Base-by-base conservation (phyloP, 768 basidiomycete species). In the Serendipita sp. region DNA sequence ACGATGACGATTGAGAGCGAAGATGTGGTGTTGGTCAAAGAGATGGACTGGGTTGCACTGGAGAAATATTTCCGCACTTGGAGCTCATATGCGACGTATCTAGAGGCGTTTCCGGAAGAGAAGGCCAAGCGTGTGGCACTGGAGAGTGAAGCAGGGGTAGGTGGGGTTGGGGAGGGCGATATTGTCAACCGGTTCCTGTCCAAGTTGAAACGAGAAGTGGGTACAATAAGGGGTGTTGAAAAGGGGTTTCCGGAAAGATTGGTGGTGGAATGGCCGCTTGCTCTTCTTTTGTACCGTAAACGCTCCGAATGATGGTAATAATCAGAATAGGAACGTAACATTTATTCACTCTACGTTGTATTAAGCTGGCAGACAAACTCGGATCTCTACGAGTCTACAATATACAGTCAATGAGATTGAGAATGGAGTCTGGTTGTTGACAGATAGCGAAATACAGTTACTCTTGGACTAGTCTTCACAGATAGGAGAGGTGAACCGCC, bases 61-160 rank as follows among this genome's bases (percentile, higher is more conserved):
- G 76, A 86, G 3, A 79, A 76, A 1, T 92, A 90, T 70, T 75
- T 92, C 18, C 76, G 81, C 54, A 89, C 88, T 0, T 86, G 80
- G 77, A 88, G 86, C 68, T 75, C 87, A 1, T 73, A 89, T 58
- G 83, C 86, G 66, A 82, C 80, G 11, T 91, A 80, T 72, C 81
- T 83, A 66, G 84, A 86, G 67, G 70, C 70, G 10, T 78, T 83
- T 70, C 86, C 87, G 0, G 77, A 80, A 35, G 86, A 90, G 69
- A 68, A 74, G 48, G 68, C 71, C 3, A 68, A 70, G 47, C 7
- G 41, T 24, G 41, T 7, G 41, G 13, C 41, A 41, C 41, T 7
- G 41, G 7, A 41, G 41, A 41, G 13, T 41, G 41, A 5, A 13
- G 41, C 13, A 13, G 41, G 13, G 13, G 41, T 7, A 53, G 10